Conservation (phyloP, 1,284 basidiomycete species). For the Grifola frondosa region DNA sequence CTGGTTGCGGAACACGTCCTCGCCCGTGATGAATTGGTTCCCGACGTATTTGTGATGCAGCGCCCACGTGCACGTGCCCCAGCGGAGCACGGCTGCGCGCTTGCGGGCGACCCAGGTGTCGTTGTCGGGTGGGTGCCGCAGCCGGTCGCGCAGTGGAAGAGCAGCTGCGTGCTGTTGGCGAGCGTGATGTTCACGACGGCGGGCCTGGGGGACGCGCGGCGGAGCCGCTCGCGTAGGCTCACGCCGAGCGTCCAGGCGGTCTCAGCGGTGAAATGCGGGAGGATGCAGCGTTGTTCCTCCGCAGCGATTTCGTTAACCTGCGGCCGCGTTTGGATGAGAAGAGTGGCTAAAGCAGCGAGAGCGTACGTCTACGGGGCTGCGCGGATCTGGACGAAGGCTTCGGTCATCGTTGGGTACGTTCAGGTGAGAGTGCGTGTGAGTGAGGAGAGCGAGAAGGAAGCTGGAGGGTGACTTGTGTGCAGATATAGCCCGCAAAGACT, state of each 20-base stretch:
- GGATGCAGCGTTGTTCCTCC: constrained; percentile 19
- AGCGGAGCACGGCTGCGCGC: constrained; percentile 35
- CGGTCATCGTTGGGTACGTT: too few species aligned
- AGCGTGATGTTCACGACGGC: constrained; percentile 30
- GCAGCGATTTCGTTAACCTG: constrained; percentile 18
- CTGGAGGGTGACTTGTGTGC: too few species aligned
- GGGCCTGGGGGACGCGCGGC: constrained; percentile 18
- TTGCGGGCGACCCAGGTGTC: constrained; percentile 38
- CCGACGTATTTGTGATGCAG: constrained; percentile 27
- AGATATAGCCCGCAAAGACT: too few species aligned
- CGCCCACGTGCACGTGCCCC: constrained; percentile 28
- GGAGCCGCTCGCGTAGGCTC: constrained; percentile 29
- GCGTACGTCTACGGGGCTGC: constrained; percentile 15
- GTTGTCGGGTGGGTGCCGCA: constrained; percentile 35
- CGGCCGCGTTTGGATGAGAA: neutral
- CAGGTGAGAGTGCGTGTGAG: too few species aligned
- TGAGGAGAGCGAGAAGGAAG: too few species aligned
- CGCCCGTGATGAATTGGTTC: constrained; percentile 11
- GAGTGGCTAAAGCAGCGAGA: neutral
- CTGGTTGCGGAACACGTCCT: constrained; percentile 25
- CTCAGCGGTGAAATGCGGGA: constrained; percentile 27
- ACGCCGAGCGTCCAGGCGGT: constrained; percentile 34
- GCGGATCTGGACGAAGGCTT: constrained; percentile 16
- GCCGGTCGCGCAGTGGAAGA: constrained; percentile 32
- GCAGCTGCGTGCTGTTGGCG: constrained; percentile 28